These are phyloP conservation scores for Nigrospora oryzae DNA, from an alignment of 2,329 filamentous ascomycete genomes.

Conservation along the genomic window DNA sequence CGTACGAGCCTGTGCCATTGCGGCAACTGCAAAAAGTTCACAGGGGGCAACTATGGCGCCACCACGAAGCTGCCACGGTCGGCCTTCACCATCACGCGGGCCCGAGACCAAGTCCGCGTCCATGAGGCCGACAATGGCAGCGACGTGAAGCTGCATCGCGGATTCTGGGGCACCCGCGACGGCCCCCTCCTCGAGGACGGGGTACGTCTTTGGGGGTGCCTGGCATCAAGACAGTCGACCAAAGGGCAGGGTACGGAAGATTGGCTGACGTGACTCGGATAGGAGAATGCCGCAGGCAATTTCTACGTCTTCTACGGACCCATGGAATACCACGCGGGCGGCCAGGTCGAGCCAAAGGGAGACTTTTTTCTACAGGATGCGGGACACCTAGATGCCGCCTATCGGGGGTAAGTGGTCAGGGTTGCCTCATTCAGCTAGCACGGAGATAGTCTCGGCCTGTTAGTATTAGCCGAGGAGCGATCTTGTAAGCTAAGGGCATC, in stretches of 20 bases:
- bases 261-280: neutral
- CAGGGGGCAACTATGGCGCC: conserved; percentile 40
- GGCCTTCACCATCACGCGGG: conserved; percentile 28
- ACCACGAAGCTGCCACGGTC: conserved; percentile 40
- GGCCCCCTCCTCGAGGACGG: conserved; percentile 43
- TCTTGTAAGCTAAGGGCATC: no score
- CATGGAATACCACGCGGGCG: conserved; percentile 16
- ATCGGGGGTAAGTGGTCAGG: no score
- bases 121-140: conserved; percentile 41
- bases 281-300: conserved; percentile 16
- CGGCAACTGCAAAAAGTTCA: conserved; percentile 44
- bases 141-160: conserved; percentile 34
- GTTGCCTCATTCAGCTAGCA: no score
- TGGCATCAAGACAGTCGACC: no score
- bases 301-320: conserved; percentile 21
- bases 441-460: no score
- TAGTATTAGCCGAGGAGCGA: no score
- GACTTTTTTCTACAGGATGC: no score
- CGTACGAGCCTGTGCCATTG: conserved; percentile 45
- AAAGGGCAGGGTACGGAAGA: no score
- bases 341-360: conserved; percentile 18
- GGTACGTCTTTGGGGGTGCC: conserved; percentile 18
- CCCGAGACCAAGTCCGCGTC: conserved; percentile 24
- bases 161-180: conserved; percentile 44
- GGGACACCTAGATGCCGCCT: no score